Evolutionary conservation across 2,329 filamentous ascomycete species (phyloP), one percentile per base, ranked within the genome.

Genomic region (Aureobasidium vineae): DNA sequence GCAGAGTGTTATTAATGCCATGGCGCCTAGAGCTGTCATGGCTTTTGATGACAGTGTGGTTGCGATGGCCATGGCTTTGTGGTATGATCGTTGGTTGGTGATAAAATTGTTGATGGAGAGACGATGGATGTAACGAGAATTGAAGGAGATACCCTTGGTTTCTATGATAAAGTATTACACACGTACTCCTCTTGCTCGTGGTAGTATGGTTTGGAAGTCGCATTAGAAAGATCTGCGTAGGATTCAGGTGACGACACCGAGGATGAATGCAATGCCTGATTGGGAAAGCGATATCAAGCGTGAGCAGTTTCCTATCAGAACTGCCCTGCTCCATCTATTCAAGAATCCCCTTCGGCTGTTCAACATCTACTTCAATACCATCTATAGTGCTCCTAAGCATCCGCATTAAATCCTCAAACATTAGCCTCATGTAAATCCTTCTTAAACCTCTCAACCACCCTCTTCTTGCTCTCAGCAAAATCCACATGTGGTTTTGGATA

Each of bases 401-500:
- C 21, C 23, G 7, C 23, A 28, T 6, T 26, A 31, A 19, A 45
- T 0, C 6, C 26, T 47, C 57, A 77, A 33, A 73, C 72, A 50
- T 74, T 73, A 15, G 74, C 78, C 67, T 78, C 77, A n/a, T 72
- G 74, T 75, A 82, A 77, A 69, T 81, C 79, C 45, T 71, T 70
- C 73, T 80, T 80, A 63, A 79, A 81, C 67, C 77, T 74, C 69
- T 78, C 76, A 66, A 80, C 75, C 31, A 77, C 78, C 67, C 80
- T 75, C 52, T 75, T 70, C 71, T 79, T 77, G 33, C 76, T 81
- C 71, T 79, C 75, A 64, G 75, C 75, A 71, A 77, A 81, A 69
- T 81, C 75, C 28, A 81, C 79, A 72, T 80, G 77, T 57, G 80
- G 80, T 68, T 73, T 73, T 33, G 79, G 79, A 70, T 82, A 82